Base-by-base conservation (phyloP, 2,329 filamentous ascomycete species). In the Monilinia vaccinii-corymbosi region DNA sequence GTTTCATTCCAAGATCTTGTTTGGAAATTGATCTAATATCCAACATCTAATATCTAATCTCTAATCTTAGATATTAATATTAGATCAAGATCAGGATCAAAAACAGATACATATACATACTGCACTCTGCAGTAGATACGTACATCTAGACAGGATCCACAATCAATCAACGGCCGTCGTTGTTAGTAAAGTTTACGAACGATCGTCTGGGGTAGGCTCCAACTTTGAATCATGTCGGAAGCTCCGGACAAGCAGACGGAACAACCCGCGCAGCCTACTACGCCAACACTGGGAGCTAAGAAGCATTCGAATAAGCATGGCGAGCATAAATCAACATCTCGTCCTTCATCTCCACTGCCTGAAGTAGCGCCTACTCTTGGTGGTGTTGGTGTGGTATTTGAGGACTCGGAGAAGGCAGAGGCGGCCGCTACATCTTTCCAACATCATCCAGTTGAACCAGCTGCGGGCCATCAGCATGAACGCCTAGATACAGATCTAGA, bases 151-250 rank as follows among this genome's bases (percentile, higher is more conserved):
- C 25, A 32, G n/a, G 18, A 53, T 53, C 51, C 38, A 44, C 40
- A 32, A 32, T 44, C 32, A 44, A 23, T 6, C 21, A 28, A 28
- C 50, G 21, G 31, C 18, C 18, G 25, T 32, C 38, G 55, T n/a
- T n/a, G n/a, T n/a, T n/a, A 57, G 21, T 57, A 16, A 51, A 51
- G 56, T 52, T 52, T 25, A 14, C 23, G 11, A 32, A 34, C 25
- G 18, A 5, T 46, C 14, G 40, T 40, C 57, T 40, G 57, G 57
- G 57, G 47, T 46, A 59, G 46, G 32, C 28, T 4, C 34, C 57
- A 32, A 21, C 31, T 36, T 46, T 13, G 64, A 66, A 64, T 63
- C 63, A 66, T 63, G 60, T 34, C 63, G 16, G 55, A 53, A 2
- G 4, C 42, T 44, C 46, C 56, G 40, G 44, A 51, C 23, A 60